phyloP scores from a whole-genome alignment of 495 filamentous ascomycete species.

The Amorphotheca resinae region DNA sequence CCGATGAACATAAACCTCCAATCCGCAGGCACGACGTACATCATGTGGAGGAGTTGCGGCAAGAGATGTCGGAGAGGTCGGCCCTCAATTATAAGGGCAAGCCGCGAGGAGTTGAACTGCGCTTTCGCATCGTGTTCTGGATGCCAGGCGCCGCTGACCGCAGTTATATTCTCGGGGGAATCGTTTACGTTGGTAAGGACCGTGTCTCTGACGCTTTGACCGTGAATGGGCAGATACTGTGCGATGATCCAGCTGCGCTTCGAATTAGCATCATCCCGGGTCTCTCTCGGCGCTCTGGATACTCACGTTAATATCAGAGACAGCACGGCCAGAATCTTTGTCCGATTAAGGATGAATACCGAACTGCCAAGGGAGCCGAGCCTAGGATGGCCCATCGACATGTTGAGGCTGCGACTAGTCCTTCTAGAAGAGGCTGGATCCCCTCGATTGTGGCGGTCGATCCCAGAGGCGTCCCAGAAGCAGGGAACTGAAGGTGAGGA shows the following conservation, averaged over 20 bases:
- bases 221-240: constrained; percentile 28
- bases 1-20: constrained; percentile 41
- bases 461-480: no score
- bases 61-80: constrained; percentile 32
- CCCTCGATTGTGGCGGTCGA: no score
- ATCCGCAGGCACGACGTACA: constrained; percentile 36
- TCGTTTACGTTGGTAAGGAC: constrained; percentile 25
- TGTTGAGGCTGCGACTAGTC: no score
- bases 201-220: constrained; percentile 23
- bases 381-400: no score
- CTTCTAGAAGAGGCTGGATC: no score
- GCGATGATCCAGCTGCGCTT: constrained; percentile 31
- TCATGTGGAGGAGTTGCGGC: constrained; percentile 36
- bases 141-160: constrained; percentile 31
- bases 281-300: background rate
- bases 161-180: constrained; percentile 27
- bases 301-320: constrained; percentile 24
- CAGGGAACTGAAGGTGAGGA: no score
- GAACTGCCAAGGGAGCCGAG: constrained; percentile 10
- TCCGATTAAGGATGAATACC: constrained; percentile 22
- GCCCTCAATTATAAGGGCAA: constrained; percentile 38
- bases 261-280: background rate
- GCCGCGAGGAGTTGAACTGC: constrained; percentile 34
- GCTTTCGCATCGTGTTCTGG: constrained; percentile 22
- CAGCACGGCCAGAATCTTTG: constrained; percentile 17